phyloP scores from a whole-genome alignment of 2,329 filamentous ascomycete species.

The Hypoxylon rubiginosum region DNA sequence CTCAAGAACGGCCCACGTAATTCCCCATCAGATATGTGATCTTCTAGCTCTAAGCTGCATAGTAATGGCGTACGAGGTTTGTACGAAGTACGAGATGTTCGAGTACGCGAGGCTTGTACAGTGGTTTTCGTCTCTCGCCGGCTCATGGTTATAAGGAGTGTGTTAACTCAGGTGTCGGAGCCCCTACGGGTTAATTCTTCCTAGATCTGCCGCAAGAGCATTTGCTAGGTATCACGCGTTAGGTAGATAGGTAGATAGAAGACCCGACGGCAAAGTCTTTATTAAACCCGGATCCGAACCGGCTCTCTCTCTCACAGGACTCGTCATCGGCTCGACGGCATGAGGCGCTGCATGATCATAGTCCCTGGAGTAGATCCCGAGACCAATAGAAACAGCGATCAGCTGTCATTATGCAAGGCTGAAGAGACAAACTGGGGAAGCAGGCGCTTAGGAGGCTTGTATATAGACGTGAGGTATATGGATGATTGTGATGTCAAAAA shows the following conservation, averaged over 20 bases:
- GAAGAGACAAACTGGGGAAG: conserved; percentile 8
- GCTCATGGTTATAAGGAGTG: too few species aligned
- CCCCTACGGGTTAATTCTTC: too few species aligned
- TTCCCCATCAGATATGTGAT: neutral
- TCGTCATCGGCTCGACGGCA: conserved; percentile 3
- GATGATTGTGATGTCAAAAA: conserved; percentile 4
- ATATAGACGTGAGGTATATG: neutral
- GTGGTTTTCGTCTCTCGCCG: neutral
- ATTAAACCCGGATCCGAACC: conserved; percentile 11
- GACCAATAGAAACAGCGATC: conserved; percentile 22
- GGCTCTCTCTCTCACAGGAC: conserved; percentile 3
- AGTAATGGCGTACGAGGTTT: neutral
- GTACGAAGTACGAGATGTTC: neutral
- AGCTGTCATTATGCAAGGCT: conserved; percentile 23
- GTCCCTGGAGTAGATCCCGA: conserved; percentile 15
- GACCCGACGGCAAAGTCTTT: neutral
- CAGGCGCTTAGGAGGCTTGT: neutral
- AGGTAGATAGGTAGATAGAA: neutral
- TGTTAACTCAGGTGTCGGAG: too few species aligned
- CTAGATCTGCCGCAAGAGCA: too few species aligned
- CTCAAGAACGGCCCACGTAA: conserved; percentile 18
- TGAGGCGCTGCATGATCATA: conserved; percentile 8
- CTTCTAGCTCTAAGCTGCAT: neutral
- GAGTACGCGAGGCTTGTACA: conserved; percentile 17
- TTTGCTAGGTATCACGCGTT: neutral